A percentile compares a stretch with the other conserved stretches of the same genome.
Conservation (phyloP, 495 filamentous ascomycete species). For the Thermochaetoides thermophila region DNA sequence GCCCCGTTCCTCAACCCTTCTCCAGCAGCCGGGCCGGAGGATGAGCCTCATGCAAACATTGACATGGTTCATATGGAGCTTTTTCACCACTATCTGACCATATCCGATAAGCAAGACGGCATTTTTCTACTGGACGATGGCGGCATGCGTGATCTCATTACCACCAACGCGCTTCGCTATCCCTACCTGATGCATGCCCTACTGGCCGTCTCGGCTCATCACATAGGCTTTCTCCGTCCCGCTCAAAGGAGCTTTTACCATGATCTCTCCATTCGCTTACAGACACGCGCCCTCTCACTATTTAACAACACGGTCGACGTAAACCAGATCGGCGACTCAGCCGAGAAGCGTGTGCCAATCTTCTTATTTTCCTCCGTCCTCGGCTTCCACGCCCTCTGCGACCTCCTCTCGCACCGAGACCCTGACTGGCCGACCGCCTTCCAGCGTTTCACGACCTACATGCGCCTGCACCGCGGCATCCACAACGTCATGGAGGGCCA, state of each 20-base stretch:
- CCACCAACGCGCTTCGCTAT: slow-evolving; percentile 12
- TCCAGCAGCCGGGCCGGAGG: slow-evolving; percentile 1
- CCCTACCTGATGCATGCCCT: slow-evolving; percentile 31
- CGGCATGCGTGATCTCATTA: slow-evolving; percentile 3
- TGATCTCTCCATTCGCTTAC: slow-evolving; percentile 31
- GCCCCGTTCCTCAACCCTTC: slow-evolving; percentile 1
- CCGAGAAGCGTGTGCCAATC: slow-evolving; percentile 25
- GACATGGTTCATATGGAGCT: slow-evolving; percentile 23
- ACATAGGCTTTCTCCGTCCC: slow-evolving; percentile 23
- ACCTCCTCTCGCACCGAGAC: slow-evolving; percentile 19
- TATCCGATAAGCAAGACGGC: background rate
- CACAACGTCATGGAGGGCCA: slow-evolving; percentile 13
- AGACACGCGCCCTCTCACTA: slow-evolving; percentile 30
- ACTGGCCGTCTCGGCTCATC: slow-evolving; percentile 31
- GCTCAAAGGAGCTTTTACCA: slow-evolving; percentile 22
- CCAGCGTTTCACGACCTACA: slow-evolving; percentile 24
- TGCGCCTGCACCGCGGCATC: slow-evolving; percentile 33
- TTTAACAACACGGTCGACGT: slow-evolving; percentile 29
- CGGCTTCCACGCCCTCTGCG: slow-evolving; percentile 33
- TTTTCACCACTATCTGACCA: slow-evolving; percentile 17
- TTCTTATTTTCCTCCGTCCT: slow-evolving; percentile 36
- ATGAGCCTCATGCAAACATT: slow-evolving; percentile 4
- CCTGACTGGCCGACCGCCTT: slow-evolving; percentile 24
- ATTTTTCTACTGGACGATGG: slow-evolving; percentile 4
- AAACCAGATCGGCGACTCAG: slow-evolving; percentile 5